phyloP scores from a whole-genome alignment of 345 rosid genomes.

The Excoecaria cochinchinensis region DNA sequence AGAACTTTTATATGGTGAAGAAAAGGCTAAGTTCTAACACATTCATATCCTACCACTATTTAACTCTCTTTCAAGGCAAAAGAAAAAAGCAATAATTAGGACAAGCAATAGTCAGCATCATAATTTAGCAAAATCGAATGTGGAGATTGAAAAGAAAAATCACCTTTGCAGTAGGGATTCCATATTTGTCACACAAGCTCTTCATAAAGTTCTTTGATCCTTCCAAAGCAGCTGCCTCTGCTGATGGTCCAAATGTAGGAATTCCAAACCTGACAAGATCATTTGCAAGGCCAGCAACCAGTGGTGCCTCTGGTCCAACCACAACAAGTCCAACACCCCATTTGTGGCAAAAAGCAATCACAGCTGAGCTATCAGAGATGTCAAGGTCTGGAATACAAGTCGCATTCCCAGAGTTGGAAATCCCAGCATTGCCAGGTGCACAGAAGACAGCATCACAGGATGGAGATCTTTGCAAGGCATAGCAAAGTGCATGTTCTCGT shows the following conservation, averaged over 20 bases:
- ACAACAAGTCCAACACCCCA: constrained; percentile 75
- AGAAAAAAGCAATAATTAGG: not conserved
- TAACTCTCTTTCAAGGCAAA: too few species aligned
- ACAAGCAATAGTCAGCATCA: not conserved
- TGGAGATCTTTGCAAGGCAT: constrained; percentile 71
- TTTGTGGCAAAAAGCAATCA: constrained; percentile 64
- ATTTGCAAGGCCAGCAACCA: constrained; percentile 86
- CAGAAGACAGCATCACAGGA: constrained; percentile 74
- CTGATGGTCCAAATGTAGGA: constrained; percentile 88
- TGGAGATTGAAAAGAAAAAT: not conserved
- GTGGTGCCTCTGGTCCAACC: constrained; percentile 93
- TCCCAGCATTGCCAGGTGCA: constrained; percentile 93
- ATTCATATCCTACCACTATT: too few species aligned
- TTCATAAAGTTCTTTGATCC: constrained; percentile 98
- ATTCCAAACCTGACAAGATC: constrained; percentile 63
- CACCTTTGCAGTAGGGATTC: constrained; percentile 97
- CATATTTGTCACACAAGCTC: constrained; percentile 76
- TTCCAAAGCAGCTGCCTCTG: constrained; percentile 95
- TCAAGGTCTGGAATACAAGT: constrained; percentile 74
- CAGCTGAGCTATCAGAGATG: constrained; percentile 58
- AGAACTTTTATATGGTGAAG: not conserved
- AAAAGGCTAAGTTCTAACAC: too few species aligned
- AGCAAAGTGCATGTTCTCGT: constrained; percentile 89
- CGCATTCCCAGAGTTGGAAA: constrained; percentile 74
- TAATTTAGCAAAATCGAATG: not conserved